Percentiles rank a stretch among this genome's conserved stretches.
These are phyloP conservation scores for Mycena haematopus DNA, from an alignment of 768 basidiomycete genomes.

Conservation along the genomic window DNA sequence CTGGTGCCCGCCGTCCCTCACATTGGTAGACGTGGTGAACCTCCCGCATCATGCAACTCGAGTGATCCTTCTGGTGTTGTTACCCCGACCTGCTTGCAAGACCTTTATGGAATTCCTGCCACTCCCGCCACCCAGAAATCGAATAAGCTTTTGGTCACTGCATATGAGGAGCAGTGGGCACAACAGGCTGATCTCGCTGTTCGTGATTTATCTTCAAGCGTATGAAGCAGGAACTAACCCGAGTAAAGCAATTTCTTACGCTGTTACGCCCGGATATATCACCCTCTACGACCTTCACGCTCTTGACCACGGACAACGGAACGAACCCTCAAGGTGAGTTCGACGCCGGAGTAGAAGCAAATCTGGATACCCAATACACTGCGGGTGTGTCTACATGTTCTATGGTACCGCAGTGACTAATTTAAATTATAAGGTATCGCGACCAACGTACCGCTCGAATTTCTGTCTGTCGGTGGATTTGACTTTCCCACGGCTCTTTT, in stretches of 20 bases:
- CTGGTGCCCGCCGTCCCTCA: neutral
- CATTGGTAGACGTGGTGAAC: neutral
- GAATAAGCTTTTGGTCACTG: constrained; percentile 13
- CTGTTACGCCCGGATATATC: neutral
- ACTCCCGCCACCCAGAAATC: constrained; percentile 1
- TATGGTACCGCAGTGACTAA: neutral
- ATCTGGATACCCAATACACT: neutral
- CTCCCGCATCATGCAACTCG: constrained; percentile 6
- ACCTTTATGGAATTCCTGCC: neutral
- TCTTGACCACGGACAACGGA: neutral
- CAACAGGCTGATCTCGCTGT: constrained; percentile 3
- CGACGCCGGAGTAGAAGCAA: neutral
- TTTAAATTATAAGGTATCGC: neutral
- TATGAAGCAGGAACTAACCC: neutral
- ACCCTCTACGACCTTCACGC: neutral
- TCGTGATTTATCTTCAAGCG: neutral
- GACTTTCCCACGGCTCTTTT: neutral
- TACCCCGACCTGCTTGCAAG: constrained; percentile 7
- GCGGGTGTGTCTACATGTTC: neutral
- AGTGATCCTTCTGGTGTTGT: neutral
- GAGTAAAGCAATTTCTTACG: neutral
- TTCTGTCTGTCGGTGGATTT: neutral
- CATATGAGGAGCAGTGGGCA: constrained; percentile 7
- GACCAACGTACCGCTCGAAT: neutral
- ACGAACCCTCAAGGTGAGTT: neutral